Base-by-base conservation (phyloP, 1,284 basidiomycete species). In the Athelia sp. region DNA sequence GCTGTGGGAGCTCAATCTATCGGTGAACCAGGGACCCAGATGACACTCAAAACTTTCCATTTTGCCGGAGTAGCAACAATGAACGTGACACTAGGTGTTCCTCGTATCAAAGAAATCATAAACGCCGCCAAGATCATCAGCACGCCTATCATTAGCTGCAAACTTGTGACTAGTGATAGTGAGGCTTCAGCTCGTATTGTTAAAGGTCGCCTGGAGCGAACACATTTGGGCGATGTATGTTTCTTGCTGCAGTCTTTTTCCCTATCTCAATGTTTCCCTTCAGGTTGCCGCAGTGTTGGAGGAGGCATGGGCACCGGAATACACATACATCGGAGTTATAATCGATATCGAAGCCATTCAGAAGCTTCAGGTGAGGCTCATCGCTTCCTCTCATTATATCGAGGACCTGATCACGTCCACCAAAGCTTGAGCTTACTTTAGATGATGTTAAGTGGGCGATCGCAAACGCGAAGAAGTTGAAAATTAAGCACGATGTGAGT, bases 21-120 rank as follows among this genome's bases (percentile, higher is more conserved):
- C 56, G 97, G 97, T 65, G 97, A 99, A 69, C 97, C 97, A 1
- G 97, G 97, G 50, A 99, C 97, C 2, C 97, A 99, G 65, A 99
- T 99, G 97, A 99, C 97, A 6, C 71, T 99, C 57, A 99, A 99
- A 72, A 99, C 97, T 53, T 99, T 99, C 84, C 97, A 99, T 77
- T 99, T 99, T 72, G 97, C 97, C 62, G 97, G 97, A 76, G 95
- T 99, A 56, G 97, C 97, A 11, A 97, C 95, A 31, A 99, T 99
- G 97, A 99, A 98, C 72, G 93, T 99, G 58, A 99, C 97, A 1
- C 83, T 99, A 36, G 97, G 97, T 76, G 97, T 99, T 11, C 97
- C 97, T 19, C 95, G 97, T 66, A 99, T 99, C 73, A 99, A 99
- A 71, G 97, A 99, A 69, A 99, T 99, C 61, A 99, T 99, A 76